Conservation (phyloP, 305 asterid species). For the Solanum hybrid region DNA sequence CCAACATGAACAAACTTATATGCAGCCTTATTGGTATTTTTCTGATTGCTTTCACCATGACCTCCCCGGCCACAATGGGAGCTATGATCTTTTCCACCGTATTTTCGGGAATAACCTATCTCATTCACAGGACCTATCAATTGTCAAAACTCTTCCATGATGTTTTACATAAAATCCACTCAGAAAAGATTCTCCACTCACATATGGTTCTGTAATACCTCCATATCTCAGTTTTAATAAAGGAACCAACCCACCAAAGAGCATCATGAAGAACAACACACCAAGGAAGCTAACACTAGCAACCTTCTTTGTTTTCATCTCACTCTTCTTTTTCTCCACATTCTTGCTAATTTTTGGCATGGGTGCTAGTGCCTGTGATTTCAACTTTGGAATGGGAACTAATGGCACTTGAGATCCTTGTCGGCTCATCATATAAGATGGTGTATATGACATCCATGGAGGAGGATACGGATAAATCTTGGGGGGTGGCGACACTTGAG, state of each 20-base stretch:
- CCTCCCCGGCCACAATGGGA: background rate
- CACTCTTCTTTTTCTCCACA: no score
- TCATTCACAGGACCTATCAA: background rate
- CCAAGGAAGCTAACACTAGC: background rate
- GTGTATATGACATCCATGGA: constrained; percentile 84
- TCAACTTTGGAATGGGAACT: background rate
- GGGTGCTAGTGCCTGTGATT: no score
- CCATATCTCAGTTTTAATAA: background rate
- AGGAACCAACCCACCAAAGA: background rate
- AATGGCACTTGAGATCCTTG: constrained; percentile 90
- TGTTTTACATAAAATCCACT: background rate
- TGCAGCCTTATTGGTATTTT: background rate
- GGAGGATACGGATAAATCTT: constrained; percentile 56
- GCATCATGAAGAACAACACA: background rate
- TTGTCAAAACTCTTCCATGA: background rate
- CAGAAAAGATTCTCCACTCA: background rate
- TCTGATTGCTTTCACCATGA: background rate
- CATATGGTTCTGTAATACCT: background rate
- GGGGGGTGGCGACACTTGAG: constrained; percentile 37
- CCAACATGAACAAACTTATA: background rate
- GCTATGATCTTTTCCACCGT: background rate
- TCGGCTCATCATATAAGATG: constrained; percentile 68
- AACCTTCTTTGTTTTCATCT: no score
- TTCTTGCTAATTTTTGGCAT: no score
- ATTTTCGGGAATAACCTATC: no score